Base-by-base conservation (phyloP, 495 filamentous ascomycete genomes). In the Bacidia gigantensis region DNA sequence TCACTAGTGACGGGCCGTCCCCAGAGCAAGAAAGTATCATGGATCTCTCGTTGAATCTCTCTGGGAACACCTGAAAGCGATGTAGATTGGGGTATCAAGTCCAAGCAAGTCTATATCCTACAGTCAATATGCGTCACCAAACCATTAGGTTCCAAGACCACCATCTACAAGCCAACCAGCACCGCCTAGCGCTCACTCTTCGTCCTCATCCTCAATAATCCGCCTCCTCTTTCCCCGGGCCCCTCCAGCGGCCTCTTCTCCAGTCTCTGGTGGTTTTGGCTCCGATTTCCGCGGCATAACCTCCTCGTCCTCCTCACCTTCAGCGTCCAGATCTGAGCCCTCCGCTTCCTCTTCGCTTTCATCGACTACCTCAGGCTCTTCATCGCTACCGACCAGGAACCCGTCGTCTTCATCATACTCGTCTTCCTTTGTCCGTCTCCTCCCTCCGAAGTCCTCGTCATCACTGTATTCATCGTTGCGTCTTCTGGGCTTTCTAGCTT, bases 381-480 rank as follows among this genome's bases (percentile, higher is more conserved):
- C 81, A 50, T 84, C 84, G 58, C 83, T 87, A 32, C 75, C 76
- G 10, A 84, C 84, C 51, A 89, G 67, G 65, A 89, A 89, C 3
- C 81, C 84, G 57, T 89, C 84, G 22, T 86, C 83, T 60, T 82
- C 77, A 55, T 88, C 84, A 59, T 89, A 96, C 62, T 90, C 85
- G 60, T 96, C 87, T 56, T 86, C 78, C 20, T 76, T 73, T 17
- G 74, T 75, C 22, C 73, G 69, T 2, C 80, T 78, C 39, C 80
- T 72, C 32, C 79, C 76, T 1, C 73, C 69, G 52, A 81, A 79
- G 23, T 95, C 84, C 0, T 75, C 65, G 26, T 77, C 69, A 54
- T 80, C 69, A n/a, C 73, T 66, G 64, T 75, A 69, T 51, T 79
- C 71, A 61, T 62, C 52, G 57, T 78, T 75, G 50, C 74, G 65